These are phyloP conservation scores for Mucor plumbeus DNA, from an alignment of 371 early-diverging fungal species.

Conservation along the genomic window DNA sequence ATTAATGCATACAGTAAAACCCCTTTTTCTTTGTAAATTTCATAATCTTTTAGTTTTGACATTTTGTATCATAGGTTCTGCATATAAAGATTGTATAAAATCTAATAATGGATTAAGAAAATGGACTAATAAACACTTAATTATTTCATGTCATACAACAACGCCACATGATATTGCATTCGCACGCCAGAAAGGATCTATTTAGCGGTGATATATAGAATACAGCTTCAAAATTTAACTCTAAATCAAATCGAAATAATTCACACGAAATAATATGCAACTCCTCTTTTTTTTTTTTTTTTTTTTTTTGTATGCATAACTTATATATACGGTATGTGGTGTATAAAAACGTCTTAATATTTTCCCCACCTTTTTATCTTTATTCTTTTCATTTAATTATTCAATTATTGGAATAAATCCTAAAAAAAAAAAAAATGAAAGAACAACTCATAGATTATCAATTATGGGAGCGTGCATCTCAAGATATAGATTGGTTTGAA, in stretches of 20 bases:
- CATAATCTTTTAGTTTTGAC: background rate
- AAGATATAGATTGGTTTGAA: slow-evolving; percentile 46
- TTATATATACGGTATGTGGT: too few species aligned
- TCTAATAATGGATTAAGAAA: background rate
- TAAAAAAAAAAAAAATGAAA: background rate
- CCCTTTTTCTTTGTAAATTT: background rate
- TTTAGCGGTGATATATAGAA: background rate
- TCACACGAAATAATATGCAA: slow-evolving; percentile 5
- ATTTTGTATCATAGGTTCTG: background rate
- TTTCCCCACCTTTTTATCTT: background rate
- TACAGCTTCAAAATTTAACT: background rate
- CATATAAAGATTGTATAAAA: background rate
- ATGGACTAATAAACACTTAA: background rate
- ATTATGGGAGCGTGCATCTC: slow-evolving; percentile 42
- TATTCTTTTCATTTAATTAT: background rate
- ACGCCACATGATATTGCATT: background rate
- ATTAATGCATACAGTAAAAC: background rate
- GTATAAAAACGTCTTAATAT: background rate
- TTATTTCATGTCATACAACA: background rate
- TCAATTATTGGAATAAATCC: too few species aligned
- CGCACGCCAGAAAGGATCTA: background rate
- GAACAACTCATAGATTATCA: slow-evolving; percentile 16
- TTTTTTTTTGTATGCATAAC: too few species aligned
- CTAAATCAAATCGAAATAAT: background rate
- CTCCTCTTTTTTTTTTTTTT: too few species aligned